Evolutionary conservation across 192 early-diverging fungal species (phyloP), one percentile per base, ranked within the genome.

Genomic region (Backusella circina): DNA sequence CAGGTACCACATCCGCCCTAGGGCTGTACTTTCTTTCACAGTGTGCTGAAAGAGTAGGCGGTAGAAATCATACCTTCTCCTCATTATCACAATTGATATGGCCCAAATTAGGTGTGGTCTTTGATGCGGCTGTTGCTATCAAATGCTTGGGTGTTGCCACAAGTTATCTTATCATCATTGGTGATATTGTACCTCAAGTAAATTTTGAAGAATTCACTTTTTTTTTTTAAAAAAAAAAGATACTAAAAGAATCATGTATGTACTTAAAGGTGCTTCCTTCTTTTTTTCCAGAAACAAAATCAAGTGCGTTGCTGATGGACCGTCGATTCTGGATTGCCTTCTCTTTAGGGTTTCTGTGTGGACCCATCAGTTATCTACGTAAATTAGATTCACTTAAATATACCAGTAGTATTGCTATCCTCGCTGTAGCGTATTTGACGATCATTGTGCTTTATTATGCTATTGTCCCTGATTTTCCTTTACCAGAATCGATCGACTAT

Each of bases 121-220:
- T 99, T 74, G 98, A 99, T 75, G 65, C 91, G 15, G 97, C 98
- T 26, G 97, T 99, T 77, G 96, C 97, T 5, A 88, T 99, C 77
- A 99, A 99, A 77, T 99, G 98, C 77, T 99, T 99, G 86, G 97
- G 97, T 36, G 98, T 99, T 26, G 91, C 91, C 16, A 90, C 97
- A 37, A 95, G 93, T 4, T 99, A 99, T 77, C 82, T 99, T 37
- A 95, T 99, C 38, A 97, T 99, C 67, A 91, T 94, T 73, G 95
- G 97, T 72, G 96, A 97, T 68, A 80, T 98, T 70, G 93, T 99
- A 89, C 92, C 92, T 2, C 88, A 89, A 54, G 91, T 94, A 65
- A 77, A 79, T 3, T 54, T 21, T n/a, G n/a, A n/a, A n/a, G n/a
- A n/a, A n/a, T n/a, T n/a, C n/a, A 7, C 6, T 47, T 10, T 2